phyloP scores from a whole-genome alignment of 352 stramenopile species.

The Phytophthora ohioensis region DNA sequence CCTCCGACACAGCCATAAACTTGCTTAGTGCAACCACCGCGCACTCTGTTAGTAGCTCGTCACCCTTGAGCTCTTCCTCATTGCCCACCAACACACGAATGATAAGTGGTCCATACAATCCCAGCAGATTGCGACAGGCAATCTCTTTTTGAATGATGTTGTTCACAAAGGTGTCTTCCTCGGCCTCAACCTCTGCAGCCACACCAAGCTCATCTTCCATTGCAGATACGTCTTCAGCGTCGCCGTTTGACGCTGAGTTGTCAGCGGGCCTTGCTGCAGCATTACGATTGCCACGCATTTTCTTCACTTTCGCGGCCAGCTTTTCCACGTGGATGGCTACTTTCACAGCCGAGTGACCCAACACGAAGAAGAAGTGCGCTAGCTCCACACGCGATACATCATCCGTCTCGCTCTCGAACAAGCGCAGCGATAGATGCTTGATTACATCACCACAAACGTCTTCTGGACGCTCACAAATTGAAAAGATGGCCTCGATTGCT shows the following conservation, averaged over 20 bases:
- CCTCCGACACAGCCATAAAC: conserved; percentile 97
- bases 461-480: conserved; percentile 91
- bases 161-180: conserved; percentile 94
- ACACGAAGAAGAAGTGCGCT: conserved; percentile 95
- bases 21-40: conserved; percentile 97
- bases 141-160: conserved; percentile 94
- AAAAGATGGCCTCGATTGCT: conserved; percentile 93
- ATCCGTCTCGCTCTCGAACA: conserved; percentile 75
- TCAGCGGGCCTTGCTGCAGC: conserved; percentile 29
- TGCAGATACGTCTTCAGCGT: conserved; percentile 74
- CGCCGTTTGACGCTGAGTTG: conserved; percentile 35
- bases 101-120: conserved; percentile 92
- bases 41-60: conserved; percentile 91
- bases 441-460: conserved; percentile 80
- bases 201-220: conserved; percentile 96
- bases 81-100: conserved; percentile 82
- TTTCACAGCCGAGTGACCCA: conserved; percentile 96
- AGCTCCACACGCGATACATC: conserved; percentile 81
- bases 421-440: conserved; percentile 61
- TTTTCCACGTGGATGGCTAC: conserved; percentile 95
- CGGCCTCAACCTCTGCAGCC: conserved; percentile 88
- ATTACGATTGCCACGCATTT: conserved; percentile 81
- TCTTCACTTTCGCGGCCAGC: conserved; percentile 86
- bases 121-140: conserved; percentile 92
- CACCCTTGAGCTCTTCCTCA: conserved; percentile 65